Conservation (phyloP, 495 filamentous ascomycete genomes). For the Podospora australis region DNA sequence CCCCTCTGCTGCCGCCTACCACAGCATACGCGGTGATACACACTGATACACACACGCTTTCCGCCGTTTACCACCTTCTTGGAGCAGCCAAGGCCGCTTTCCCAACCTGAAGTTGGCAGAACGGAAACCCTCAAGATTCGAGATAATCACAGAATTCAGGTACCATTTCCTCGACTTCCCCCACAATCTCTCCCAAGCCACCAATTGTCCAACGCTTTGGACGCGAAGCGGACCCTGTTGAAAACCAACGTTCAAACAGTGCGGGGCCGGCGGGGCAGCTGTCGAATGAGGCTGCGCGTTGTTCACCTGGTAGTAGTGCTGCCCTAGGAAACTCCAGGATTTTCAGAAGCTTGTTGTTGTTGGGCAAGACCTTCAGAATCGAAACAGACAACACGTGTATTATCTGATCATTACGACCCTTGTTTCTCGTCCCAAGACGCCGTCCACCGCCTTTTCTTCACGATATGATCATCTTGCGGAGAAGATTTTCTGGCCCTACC, state of each 20-base stretch:
- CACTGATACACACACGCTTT: background rate
- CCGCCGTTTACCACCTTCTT: background rate
- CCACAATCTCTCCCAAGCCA: conserved; percentile 5
- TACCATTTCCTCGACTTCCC: background rate
- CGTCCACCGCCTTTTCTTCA: no score
- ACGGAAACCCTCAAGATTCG: background rate
- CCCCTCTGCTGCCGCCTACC: background rate
- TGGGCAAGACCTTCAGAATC: no score
- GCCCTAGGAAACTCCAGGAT: no score
- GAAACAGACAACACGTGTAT: no score
- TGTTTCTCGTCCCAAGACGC: no score
- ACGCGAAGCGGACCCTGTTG: background rate
- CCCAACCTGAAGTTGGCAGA: background rate
- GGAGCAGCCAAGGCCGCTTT: background rate
- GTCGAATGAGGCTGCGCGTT: no score
- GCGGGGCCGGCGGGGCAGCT: background rate
- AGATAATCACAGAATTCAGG: background rate
- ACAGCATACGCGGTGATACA: background rate
- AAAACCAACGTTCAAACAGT: background rate
- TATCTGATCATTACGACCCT: no score
- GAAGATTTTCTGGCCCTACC: no score
- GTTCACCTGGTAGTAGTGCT: no score
- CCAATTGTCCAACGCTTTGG: background rate
- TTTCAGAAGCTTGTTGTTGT: no score
- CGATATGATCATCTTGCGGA: no score